Percentiles rank a stretch among this genome's conserved stretches.
phyloP scores from a whole-genome alignment of 805 yeast genomes.

The Ogataea dorogensis region DNA sequence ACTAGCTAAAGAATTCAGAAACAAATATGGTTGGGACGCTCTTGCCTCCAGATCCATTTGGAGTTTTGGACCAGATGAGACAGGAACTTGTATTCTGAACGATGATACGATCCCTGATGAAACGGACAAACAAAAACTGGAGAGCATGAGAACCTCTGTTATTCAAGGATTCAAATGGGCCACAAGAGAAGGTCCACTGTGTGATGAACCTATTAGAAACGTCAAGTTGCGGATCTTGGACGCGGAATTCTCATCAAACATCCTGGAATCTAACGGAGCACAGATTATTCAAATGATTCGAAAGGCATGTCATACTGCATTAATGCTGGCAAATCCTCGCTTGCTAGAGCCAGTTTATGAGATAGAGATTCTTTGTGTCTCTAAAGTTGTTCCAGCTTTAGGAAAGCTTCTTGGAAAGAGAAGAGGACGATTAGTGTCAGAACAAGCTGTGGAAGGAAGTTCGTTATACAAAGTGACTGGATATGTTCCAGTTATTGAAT shows the following conservation, averaged over 20 bases:
- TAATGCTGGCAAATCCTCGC: conserved; percentile 74
- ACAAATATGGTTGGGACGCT: conserved; percentile 74
- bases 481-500: conserved; percentile 81
- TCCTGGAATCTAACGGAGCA: conserved; percentile 51
- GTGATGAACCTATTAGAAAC: conserved; percentile 76
- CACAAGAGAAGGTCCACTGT: conserved; percentile 83
- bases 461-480: conserved; percentile 63
- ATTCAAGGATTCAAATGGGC: conserved; percentile 84
- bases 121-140: conserved; percentile 53
- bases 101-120: conserved; percentile 79
- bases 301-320: conserved; percentile 79
- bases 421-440: conserved; percentile 59
- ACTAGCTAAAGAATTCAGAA: conserved; percentile 54
- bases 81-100: conserved; percentile 48
- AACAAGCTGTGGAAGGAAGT: conserved; percentile 67
- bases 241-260: conserved; percentile 48
- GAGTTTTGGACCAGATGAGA: conserved; percentile 65
- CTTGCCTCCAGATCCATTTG: conserved; percentile 79
- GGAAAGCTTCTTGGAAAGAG: conserved; percentile 50
- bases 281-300: conserved; percentile 82
- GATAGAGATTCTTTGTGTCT: conserved; percentile 55
- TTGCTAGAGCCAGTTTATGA: conserved; percentile 79
- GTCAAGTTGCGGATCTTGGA: conserved; percentile 71
- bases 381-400: conserved; percentile 30
- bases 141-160: conserved; percentile 51